Conservation (phyloP, 2,329 filamentous ascomycete species). For the Davidsoniella neocaledoniae region DNA sequence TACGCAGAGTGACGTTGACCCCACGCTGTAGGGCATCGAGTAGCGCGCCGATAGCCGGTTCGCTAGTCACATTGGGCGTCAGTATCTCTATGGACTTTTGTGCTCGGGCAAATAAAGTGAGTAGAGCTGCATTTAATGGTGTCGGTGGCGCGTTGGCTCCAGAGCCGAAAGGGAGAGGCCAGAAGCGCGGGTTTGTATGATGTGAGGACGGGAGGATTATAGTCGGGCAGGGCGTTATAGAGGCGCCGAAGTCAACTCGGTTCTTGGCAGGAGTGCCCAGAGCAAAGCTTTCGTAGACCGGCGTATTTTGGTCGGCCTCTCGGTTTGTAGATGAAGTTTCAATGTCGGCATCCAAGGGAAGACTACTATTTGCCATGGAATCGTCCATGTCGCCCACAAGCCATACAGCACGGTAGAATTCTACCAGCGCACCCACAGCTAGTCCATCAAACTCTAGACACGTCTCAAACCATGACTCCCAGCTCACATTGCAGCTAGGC, state of each 20-base stretch:
- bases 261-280: slow-evolving; percentile 15
- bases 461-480: slow-evolving; percentile 77
- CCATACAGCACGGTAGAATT: slow-evolving; percentile 59
- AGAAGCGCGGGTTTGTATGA: slow-evolving; percentile 49
- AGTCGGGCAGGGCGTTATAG: slow-evolving; percentile 45
- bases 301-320: background rate
- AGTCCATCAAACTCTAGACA: slow-evolving; percentile 50
- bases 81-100: slow-evolving; percentile 46
- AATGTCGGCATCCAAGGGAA: background rate
- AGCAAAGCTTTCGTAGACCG: slow-evolving; percentile 10
- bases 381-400: slow-evolving; percentile 14
- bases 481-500: slow-evolving; percentile 71
- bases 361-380: background rate
- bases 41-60: slow-evolving; percentile 44
- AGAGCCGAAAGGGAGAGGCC: slow-evolving; percentile 37
- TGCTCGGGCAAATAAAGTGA: slow-evolving; percentile 43
- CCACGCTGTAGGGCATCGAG: slow-evolving; percentile 45
- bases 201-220: slow-evolving; percentile 61
- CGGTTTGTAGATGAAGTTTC: background rate
- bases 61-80: slow-evolving; percentile 62
- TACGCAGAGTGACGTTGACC: slow-evolving; percentile 50
- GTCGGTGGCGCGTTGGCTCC: slow-evolving; percentile 38
- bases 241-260: slow-evolving; percentile 47
- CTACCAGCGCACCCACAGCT: slow-evolving; percentile 42
- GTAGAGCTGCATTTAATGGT: slow-evolving; percentile 48